Evolutionary conservation across 2,329 filamentous ascomycete genomes (phyloP).

Genomic region (Trichoderma sp.): DNA sequence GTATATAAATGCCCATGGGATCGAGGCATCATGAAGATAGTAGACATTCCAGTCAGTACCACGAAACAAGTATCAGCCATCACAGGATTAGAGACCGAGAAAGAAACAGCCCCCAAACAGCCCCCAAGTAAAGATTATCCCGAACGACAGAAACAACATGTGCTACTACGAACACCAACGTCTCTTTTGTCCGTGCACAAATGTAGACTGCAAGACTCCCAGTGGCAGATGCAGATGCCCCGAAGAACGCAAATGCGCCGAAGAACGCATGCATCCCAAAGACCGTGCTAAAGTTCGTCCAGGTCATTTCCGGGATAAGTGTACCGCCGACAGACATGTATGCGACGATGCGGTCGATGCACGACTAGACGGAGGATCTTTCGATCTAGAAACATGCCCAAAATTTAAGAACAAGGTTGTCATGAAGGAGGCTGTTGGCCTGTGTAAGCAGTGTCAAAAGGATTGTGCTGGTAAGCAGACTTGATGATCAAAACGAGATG

Average conservation of each 20-base stretch:
- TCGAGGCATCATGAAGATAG: not conserved
- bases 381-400: not conserved
- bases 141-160: not conserved
- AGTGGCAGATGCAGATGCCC: not conserved
- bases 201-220: not conserved
- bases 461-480: not conserved
- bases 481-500: not conserved
- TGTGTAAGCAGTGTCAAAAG: not conserved
- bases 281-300: too few species aligned
- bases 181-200: not conserved
- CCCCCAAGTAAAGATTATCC: not conserved
- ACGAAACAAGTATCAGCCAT: not conserved
- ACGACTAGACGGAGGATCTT: too few species aligned
- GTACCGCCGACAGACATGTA: not conserved
- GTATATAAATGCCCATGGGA: not conserved
- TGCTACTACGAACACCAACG: not conserved
- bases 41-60: not conserved
- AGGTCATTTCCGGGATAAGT: not conserved
- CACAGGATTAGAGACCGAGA: not conserved
- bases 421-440: not conserved
- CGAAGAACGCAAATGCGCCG: too few species aligned
- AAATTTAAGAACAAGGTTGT: not conserved
- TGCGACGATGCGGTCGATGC: too few species aligned
- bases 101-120: not conserved
- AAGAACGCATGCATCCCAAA: too few species aligned